Evolutionary conservation across 352 stramenopile genomes (phyloP).

Genomic region (Globisporangium polare): DNA sequence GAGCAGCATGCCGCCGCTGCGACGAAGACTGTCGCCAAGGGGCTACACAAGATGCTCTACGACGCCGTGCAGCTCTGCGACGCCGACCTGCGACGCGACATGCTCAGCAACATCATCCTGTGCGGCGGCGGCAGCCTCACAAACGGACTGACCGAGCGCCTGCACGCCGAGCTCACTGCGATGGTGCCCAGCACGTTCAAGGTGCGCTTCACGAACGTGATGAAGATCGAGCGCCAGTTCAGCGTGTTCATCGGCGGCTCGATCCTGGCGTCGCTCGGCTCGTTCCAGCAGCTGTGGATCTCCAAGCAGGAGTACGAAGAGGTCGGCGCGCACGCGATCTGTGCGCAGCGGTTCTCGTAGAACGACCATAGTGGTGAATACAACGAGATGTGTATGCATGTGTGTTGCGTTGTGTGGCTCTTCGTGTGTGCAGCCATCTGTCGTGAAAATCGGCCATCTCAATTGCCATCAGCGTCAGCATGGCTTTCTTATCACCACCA

Average conservation of each 20-base stretch:
- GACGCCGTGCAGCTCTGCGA: slow-evolving; percentile 82
- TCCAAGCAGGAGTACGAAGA: slow-evolving; percentile 86
- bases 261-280: slow-evolving; percentile 83
- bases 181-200: slow-evolving; percentile 86
- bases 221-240: slow-evolving; percentile 83
- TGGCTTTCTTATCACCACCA: not conserved
- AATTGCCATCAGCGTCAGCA: not conserved
- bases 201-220: slow-evolving; percentile 79
- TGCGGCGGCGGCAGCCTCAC: slow-evolving; percentile 77
- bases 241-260: slow-evolving; percentile 86
- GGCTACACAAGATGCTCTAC: slow-evolving; percentile 76
- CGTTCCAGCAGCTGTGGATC: slow-evolving; percentile 88
- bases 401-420: not conserved
- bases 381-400: not conserved
- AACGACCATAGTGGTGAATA: not conserved
- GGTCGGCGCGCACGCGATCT: slow-evolving; percentile 60
- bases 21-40: slow-evolving; percentile 51
- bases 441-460: not conserved
- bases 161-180: slow-evolving; percentile 72
- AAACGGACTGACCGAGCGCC: slow-evolving; percentile 69
- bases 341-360: slow-evolving; percentile 62
- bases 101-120: slow-evolving; percentile 87
- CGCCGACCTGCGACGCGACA: slow-evolving; percentile 75
- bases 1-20: slow-evolving; percentile 43
- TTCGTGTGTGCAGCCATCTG: not conserved